These are phyloP conservation scores for Fonsecaea pugnacius DNA, from an alignment of 2,329 filamentous ascomycete genomes.

Conservation along the genomic window DNA sequence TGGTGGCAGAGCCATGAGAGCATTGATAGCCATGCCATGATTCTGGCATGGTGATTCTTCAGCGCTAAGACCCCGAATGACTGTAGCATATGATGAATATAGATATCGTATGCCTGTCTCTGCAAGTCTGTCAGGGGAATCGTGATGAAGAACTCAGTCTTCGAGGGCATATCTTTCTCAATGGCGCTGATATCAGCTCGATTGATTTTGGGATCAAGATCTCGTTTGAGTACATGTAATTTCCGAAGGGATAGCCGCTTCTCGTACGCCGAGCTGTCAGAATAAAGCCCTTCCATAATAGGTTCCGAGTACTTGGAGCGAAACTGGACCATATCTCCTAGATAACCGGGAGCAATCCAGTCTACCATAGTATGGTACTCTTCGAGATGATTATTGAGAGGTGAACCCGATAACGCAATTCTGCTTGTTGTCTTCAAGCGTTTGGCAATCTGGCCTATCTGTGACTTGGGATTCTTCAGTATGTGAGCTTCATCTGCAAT, in stretches of 20 bases:
- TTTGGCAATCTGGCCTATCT: conserved; percentile 59
- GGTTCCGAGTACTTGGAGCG: conserved; percentile 69
- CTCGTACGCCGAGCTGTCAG: conserved; percentile 63
- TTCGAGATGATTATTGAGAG: conserved; percentile 78
- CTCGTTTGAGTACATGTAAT: conserved; percentile 71
- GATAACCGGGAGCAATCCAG: conserved; percentile 80
- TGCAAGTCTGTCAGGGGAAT: conserved; percentile 72
- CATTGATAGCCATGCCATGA: conserved; percentile 62
- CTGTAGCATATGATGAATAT: conserved; percentile 50
- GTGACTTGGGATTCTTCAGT: conserved; percentile 68
- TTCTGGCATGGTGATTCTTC: conserved; percentile 42
- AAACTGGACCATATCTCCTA: conserved; percentile 73
- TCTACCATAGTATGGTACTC: conserved; percentile 89
- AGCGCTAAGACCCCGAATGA: conserved; percentile 36
- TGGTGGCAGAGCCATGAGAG: conserved; percentile 64
- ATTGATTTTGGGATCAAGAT: conserved; percentile 77
- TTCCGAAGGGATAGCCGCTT: conserved; percentile 66
- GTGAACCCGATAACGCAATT: conserved; percentile 85
- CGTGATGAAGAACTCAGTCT: conserved; percentile 80
- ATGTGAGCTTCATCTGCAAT: conserved; percentile 84
- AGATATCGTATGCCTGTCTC: conserved; percentile 63
- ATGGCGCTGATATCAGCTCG: conserved; percentile 72
- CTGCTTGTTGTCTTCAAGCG: conserved; percentile 70
- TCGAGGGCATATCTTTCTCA: conserved; percentile 69
- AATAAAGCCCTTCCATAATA: conserved; percentile 72